Evolutionary conservation across 163 green algal genomes (phyloP).

Genomic region (Prototheca stagnorum): DNA sequence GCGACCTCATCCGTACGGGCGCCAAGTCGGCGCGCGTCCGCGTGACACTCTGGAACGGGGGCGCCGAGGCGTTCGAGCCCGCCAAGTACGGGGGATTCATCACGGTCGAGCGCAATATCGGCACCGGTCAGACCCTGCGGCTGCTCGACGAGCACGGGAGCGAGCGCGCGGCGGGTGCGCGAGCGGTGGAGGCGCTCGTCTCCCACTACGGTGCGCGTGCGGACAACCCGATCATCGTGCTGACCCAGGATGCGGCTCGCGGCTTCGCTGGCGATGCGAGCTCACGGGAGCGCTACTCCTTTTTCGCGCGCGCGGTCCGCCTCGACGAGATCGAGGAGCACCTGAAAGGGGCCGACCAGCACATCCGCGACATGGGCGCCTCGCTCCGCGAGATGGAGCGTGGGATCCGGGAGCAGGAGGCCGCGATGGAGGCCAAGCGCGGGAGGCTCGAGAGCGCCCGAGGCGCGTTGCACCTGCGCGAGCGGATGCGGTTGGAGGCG

Average conservation of each 20-base stretch:
- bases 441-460: too few relatives aligned
- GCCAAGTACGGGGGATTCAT: conserved; percentile 28
- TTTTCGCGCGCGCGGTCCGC: conserved; percentile 35
- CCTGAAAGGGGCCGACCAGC: conserved; percentile 11
- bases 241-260: conserved; percentile 34
- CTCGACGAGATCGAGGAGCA: conserved; percentile 14
- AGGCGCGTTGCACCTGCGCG: too few relatives aligned
- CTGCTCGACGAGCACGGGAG: conserved; percentile 11
- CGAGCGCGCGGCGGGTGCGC: conserved; percentile 2
- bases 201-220: conserved; percentile 32
- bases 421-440: too few relatives aligned
- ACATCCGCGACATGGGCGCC: conserved; percentile 17
- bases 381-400: too few relatives aligned
- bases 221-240: conserved; percentile 31
- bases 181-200: conserved; percentile 17
- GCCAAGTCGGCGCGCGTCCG: conserved; percentile 11
- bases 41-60: conserved; percentile 55
- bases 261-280: conserved; percentile 16
- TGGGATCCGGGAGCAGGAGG: conserved; percentile 3
- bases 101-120: conserved; percentile 21
- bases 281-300: conserved; percentile 18
- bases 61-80: conserved; percentile 32
- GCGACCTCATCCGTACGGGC: conserved; percentile 13
- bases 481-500: too few relatives aligned
- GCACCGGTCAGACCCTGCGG: neutral